Conservation (phyloP, 306 rosid genomes). For the Glycyrrhiza uralensis region DNA sequence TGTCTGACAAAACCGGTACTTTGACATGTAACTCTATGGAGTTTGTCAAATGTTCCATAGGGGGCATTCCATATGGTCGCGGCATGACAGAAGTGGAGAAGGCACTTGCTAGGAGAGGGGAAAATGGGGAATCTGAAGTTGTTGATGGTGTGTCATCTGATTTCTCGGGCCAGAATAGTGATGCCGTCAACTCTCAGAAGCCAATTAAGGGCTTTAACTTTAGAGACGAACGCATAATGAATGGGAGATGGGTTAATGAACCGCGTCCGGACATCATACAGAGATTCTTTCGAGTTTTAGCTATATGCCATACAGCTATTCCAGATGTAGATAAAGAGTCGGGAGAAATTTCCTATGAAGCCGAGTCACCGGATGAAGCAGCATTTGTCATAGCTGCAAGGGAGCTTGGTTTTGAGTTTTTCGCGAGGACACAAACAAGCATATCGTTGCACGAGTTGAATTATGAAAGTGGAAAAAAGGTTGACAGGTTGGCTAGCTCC, state of each 20-base stretch:
- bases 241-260: slow-evolving; percentile 73
- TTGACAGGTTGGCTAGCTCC: slow-evolving; percentile 77
- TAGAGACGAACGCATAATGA: slow-evolving; percentile 65
- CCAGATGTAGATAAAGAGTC: slow-evolving; percentile 48
- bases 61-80: slow-evolving; percentile 69
- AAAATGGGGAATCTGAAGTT: slow-evolving; percentile 29
- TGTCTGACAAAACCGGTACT: slow-evolving; percentile 91
- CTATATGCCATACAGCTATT: slow-evolving; percentile 79
- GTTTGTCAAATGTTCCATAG: slow-evolving; percentile 80
- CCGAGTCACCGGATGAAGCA: slow-evolving; percentile 94
- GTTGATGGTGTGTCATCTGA: slow-evolving; percentile 35
- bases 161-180: slow-evolving; percentile 10
- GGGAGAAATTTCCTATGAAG: slow-evolving; percentile 67
- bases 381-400: slow-evolving; percentile 89
- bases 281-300: slow-evolving; percentile 70
- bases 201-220: slow-evolving; percentile 76
- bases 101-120: slow-evolving; percentile 51
- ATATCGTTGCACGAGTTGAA: slow-evolving; percentile 62
- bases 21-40: slow-evolving; percentile 95
- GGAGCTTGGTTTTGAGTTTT: slow-evolving; percentile 86
- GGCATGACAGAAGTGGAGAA: slow-evolving; percentile 79
- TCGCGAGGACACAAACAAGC: slow-evolving; percentile 58
- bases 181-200: slow-evolving; percentile 25
- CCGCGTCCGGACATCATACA: slow-evolving; percentile 56
- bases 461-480: slow-evolving; percentile 52